Base-by-base conservation (phyloP, 371 early-diverging fungal species). In the Rhizopus microsporus region DNA sequence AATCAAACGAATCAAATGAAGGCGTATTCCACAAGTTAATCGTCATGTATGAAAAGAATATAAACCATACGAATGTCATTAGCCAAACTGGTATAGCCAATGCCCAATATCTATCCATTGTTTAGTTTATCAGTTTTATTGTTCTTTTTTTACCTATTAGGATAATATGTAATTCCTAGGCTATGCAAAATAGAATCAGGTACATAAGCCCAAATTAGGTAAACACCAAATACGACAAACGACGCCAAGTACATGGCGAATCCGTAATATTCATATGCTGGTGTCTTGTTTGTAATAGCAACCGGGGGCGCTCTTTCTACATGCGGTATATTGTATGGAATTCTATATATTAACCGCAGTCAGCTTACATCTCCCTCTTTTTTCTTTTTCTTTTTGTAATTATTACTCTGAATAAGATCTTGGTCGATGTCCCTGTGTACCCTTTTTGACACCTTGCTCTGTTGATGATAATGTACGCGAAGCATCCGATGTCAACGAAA, bases 221-320 rank as follows among this genome's bases (percentile, higher is more conserved):
- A 92, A 59, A 89, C 77, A 81, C 85, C 87, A 60, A 88, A 85
- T 7, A 79, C 80, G 7, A 90, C 84, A 68, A 88, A 85, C 2
- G 93, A 91, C 6, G 85, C 75, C n/a, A 93, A 77, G 57, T 93
- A 93, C 57, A 91, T 75, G 13, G 87, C 92, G 69, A 93, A 93
- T 10, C 93, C 93, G 65, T 91, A 88, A 68, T 91, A 91, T 54
- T 93, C 93, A 58, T 88, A 88, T 0, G 88, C 83, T 7, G 90
- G 90, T 13, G 87, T 90, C 49, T 87, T 88, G 47, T 83, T 83
- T 0, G 78, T 78, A 12, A 67, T 73, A 0, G 78, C 73, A 7
- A 78, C 67, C 15, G 78, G 78, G 16, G 78, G 78, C 2, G 78
- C 78, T 32, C 75, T 73, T 54, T 78, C 78, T 3, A 73, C 67